Evolutionary conservation across 768 basidiomycete species (phyloP).

Genomic region (Leucocoprinus birnbaumii): DNA sequence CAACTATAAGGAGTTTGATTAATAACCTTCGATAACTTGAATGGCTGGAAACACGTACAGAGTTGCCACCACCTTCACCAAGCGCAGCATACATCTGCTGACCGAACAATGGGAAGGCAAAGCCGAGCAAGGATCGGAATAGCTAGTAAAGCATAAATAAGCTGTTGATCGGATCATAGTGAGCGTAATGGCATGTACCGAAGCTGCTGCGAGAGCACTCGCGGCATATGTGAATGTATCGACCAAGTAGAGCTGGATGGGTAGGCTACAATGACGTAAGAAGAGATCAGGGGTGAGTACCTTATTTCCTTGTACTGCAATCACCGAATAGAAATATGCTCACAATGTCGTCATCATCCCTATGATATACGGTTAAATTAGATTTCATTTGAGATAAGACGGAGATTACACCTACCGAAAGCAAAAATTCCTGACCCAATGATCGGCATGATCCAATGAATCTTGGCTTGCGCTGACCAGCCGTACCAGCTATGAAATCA

Average conservation of each 20-base stretch:
- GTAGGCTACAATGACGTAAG: slow-evolving; percentile 40
- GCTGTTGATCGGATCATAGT: too few species aligned
- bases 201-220: slow-evolving; percentile 65
- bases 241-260: slow-evolving; percentile 68
- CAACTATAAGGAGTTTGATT: slow-evolving; percentile 26
- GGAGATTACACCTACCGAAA: slow-evolving; percentile 35
- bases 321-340: slow-evolving; percentile 17
- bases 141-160: slow-evolving; percentile 26
- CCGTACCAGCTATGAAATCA: slow-evolving; percentile 61
- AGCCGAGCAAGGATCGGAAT: slow-evolving; percentile 45
- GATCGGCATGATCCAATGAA: slow-evolving; percentile 81
- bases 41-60: slow-evolving; percentile 27
- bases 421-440: slow-evolving; percentile 58
- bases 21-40: neutral
- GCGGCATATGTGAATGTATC: slow-evolving; percentile 73
- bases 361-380: neutral
- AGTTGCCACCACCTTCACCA: slow-evolving; percentile 67
- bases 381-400: neutral
- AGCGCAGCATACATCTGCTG: slow-evolving; percentile 60
- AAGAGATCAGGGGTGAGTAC: slow-evolving; percentile 2
- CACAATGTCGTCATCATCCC: slow-evolving; percentile 62
- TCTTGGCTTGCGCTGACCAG: slow-evolving; percentile 67
- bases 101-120: slow-evolving; percentile 47
- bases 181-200: slow-evolving; percentile 34
- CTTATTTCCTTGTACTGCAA: neutral